Conservation (phyloP, 331 rosid species). For the Arachis monticola region DNA sequence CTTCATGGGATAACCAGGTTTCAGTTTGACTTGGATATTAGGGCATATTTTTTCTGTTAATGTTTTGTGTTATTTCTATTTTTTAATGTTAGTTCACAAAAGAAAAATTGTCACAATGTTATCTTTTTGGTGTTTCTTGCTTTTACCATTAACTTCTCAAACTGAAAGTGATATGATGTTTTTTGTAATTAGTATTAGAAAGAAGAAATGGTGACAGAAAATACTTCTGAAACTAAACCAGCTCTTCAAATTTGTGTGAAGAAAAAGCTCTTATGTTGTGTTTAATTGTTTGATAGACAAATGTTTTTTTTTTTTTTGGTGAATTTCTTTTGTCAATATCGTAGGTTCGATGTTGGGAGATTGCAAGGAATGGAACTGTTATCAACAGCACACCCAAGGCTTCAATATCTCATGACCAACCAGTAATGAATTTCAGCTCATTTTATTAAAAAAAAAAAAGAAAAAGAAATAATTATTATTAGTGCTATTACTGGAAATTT, state of each 20-base stretch:
- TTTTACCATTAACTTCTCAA: not conserved
- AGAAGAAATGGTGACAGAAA: too few relatives aligned
- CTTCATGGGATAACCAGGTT: slow-evolving; percentile 98
- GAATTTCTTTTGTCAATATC: not conserved
- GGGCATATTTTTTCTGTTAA: not conserved
- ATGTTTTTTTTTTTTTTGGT: not conserved
- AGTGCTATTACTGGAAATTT: not conserved
- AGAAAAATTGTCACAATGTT: not conserved
- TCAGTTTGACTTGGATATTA: not conserved
- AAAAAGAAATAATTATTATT: not conserved
- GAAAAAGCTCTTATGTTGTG: not conserved
- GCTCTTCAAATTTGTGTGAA: not conserved
- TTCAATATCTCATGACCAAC: slow-evolving; percentile 81
- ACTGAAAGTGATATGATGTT: too few relatives aligned
- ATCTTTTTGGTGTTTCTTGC: not conserved
- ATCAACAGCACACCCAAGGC: slow-evolving; percentile 74
- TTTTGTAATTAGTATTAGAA: too few relatives aligned
- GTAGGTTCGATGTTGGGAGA: slow-evolving; percentile 92
- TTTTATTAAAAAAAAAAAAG: not conserved
- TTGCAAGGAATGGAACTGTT: slow-evolving; percentile 62
- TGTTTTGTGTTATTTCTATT: not conserved
- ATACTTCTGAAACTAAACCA: too few relatives aligned
- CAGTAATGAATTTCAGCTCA: slow-evolving; percentile 49
- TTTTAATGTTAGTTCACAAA: not conserved
- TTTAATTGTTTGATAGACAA: not conserved